phyloP scores from a whole-genome alignment of 2,329 filamentous ascomycete genomes.

The Orbilia quercus region DNA sequence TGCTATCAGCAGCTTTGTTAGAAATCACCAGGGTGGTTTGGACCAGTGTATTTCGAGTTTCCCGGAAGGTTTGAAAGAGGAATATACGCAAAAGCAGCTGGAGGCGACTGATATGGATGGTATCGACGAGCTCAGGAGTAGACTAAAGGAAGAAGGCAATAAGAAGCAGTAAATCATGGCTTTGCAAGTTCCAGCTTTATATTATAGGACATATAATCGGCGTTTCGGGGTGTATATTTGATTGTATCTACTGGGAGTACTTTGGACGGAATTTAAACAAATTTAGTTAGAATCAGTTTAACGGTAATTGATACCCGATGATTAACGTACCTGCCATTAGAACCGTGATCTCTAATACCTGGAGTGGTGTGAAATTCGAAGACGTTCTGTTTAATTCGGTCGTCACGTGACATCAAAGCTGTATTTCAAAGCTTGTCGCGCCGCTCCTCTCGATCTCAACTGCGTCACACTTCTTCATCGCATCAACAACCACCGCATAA shows the following conservation, averaged over 20 bases:
- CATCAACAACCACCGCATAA: conserved; percentile 14
- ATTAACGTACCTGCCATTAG: not conserved
- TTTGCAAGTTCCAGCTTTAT: not conserved
- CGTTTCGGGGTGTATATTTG: conserved; percentile 27
- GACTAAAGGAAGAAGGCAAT: conserved; percentile 68
- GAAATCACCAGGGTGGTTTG: conserved; percentile 86
- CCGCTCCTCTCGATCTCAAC: conserved; percentile 52
- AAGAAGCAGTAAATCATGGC: conserved; percentile 26
- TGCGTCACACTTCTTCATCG: conserved; percentile 33
- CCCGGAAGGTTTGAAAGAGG: conserved; percentile 71
- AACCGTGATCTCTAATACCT: conserved; percentile 17
- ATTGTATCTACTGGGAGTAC: conserved; percentile 22
- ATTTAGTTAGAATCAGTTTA: not conserved
- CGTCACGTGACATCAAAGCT: conserved; percentile 43
- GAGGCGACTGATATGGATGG: conserved; percentile 89
- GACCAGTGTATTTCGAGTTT: conserved; percentile 75
- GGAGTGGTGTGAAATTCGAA: conserved; percentile 22
- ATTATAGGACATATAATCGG: not conserved
- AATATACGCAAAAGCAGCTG: conserved; percentile 69
- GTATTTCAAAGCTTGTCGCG: conserved; percentile 56
- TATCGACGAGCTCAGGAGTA: conserved; percentile 78
- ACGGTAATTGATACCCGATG: not conserved
- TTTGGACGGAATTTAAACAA: not conserved
- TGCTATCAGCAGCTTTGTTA: conserved; percentile 83
- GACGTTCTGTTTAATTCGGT: conserved; percentile 9